Base-by-base conservation (phyloP, 805 yeast species). In the Candida piceae region DNA sequence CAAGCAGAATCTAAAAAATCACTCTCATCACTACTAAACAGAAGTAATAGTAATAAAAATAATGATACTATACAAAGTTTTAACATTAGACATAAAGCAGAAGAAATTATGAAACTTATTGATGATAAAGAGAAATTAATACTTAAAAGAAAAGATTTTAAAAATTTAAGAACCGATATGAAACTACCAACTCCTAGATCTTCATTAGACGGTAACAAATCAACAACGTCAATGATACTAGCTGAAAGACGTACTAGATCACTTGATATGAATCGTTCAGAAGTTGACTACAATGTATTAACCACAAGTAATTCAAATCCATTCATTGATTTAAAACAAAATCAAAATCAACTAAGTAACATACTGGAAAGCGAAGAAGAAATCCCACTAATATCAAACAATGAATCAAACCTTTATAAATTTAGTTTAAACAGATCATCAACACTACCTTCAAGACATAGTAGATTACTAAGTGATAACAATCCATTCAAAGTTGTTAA, bases 121-220 rank as follows among this genome's bases (percentile, higher is more conserved):
- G 61, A 57, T 12, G 56, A 65, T 36, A 60, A 60, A 19, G 49
- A 49, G 1, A 52, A 63, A 21, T 54, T 76, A 36, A 48, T 44
- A 6, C 47, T 53, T 17, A 73, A 72, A 44, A 57, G 79, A 32
- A 47, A 60, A 4, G 63, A 64, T 33, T 69, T 67, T 43, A 67
- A 66, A 36, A 50, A 49, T 15, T 50, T 69, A 37, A 48, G 76
- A 32, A 47, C 58, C 10, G 69, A 66, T 18, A 67, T 72, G 72
- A 50, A 51, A 32, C 30, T 43, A 10, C 58, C 58, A 3, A 53
- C 56, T 1, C 56, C 58, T 7, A 34, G 56, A 25, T 51, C 56
- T 4, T 53, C 58, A 3, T 22, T 55, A 41, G 39, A 50, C 52
- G 2, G 32, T 3, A 18, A 15, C 11, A 41, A 52, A 34, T 48